Base-by-base conservation (phyloP, 192 early-diverging fungal genomes). In the Linnemannia hyalina region DNA sequence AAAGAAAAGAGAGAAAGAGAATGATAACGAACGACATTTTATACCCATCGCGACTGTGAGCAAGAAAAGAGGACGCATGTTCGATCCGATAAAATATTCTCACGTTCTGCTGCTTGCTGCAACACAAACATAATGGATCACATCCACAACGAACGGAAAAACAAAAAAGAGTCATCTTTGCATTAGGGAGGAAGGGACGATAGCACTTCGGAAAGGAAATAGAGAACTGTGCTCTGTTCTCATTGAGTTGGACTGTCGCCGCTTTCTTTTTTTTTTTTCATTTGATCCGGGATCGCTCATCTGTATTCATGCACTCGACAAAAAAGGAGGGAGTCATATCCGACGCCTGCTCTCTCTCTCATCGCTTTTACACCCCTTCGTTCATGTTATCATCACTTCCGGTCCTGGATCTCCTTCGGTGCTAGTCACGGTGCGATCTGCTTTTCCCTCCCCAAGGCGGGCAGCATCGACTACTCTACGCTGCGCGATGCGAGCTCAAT, bases 261-360 rank as follows among this genome's bases (percentile, higher is more conserved):
- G 60, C n/a, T 60, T 29, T 32, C 26, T 26, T 60, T 29, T 32
- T 20, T 4, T 32, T 29, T 13, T 13, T 3, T 32, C 60, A 13
- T 65, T 65, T 35, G 60, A 65, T 65, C 60, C 60, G 60, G 60
- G 60, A 65, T 65, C 60, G 60, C 60, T 65, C 60, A 65, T 65
- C 26, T 32, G 11, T 16, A 52, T 20, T 52, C 16, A 26, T 35
- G 29, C 60, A 15, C 29, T 29, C 60, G 60, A 65, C 29, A 65
- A 29, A 32, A 65, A 29, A 32, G 3, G 11, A 65, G 16, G 16
- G 55, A 65, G 60, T 65, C 60, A 65, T 73, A 73, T 52, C 29
- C n/a, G 9, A 16, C 46, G 13, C 72, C 29, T 49, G 7, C 46
- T 46, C 46, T 49, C 72, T 73, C 44, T 10, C 70, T 35, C n/a